phyloP scores from a whole-genome alignment of 176 grass and related monocot species.

The Oryza meridionalis region DNA sequence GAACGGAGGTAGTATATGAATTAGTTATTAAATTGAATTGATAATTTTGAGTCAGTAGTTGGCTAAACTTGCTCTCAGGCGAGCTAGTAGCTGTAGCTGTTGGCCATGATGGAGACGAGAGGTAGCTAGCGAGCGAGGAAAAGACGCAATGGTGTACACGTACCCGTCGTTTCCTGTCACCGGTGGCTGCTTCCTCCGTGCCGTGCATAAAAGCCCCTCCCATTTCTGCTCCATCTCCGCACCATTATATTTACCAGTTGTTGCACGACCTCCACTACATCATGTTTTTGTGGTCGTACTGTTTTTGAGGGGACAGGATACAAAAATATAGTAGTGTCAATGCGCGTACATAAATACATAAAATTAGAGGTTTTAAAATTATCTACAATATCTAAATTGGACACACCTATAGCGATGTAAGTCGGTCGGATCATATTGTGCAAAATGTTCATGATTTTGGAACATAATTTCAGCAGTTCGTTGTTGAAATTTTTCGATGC shows the following conservation, averaged over 20 bases:
- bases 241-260: not conserved
- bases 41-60: too few species aligned
- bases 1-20: too few species aligned
- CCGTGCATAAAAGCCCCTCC: conserved; percentile 40
- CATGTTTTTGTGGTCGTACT: conserved; percentile 1
- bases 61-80: too few species aligned
- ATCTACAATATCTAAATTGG: too few species aligned
- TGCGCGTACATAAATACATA: not conserved
- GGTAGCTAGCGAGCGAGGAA: not conserved
- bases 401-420: too few species aligned
- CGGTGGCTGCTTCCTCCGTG: conserved; percentile 36
- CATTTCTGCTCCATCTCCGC: conserved; percentile 17
- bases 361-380: not conserved
- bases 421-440: too few species aligned
- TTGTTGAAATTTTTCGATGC: too few species aligned
- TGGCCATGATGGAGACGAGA: not conserved
- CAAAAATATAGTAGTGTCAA: not conserved
- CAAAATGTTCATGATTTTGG: too few species aligned
- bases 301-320: not conserved
- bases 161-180: not conserved
- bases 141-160: conserved; percentile 1
- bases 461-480: too few species aligned
- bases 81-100: too few species aligned
- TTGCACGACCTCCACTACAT: conserved; percentile 14
- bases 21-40: too few species aligned